Percentiles rank a stretch among this genome's conserved stretches.
phyloP scores from a whole-genome alignment of 1,284 basidiomycete genomes.

The Sanghuangporus sanghuang region DNA sequence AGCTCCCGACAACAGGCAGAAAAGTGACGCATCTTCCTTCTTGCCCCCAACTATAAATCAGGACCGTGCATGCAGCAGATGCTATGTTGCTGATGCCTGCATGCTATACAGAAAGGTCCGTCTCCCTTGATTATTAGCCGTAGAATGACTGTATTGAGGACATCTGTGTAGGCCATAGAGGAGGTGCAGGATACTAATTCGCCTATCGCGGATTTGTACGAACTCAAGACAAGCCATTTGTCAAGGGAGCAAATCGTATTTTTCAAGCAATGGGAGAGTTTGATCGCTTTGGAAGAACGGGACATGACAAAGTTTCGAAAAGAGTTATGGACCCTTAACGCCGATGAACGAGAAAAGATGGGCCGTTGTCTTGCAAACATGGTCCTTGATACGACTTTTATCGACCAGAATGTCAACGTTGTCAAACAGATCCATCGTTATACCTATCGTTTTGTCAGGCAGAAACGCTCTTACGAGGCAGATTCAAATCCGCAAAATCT shows the following conservation, averaged over 20 bases:
- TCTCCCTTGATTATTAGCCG: slow-evolving; percentile 13
- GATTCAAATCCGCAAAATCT: slow-evolving; percentile 31
- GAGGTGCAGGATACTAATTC: slow-evolving; percentile 53
- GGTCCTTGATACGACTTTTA: slow-evolving; percentile 48
- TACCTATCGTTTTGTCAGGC: slow-evolving; percentile 63
- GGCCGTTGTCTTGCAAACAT: slow-evolving; percentile 83
- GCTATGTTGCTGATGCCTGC: slow-evolving; percentile 83
- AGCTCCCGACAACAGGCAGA: slow-evolving; percentile 18
- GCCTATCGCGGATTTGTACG: slow-evolving; percentile 72
- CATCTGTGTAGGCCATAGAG: slow-evolving; percentile 58
- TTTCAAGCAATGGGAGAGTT: slow-evolving; percentile 87
- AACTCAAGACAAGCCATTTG: slow-evolving; percentile 78
- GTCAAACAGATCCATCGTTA: slow-evolving; percentile 44
- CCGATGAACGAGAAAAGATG: slow-evolving; percentile 68
- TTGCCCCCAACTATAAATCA: slow-evolving; percentile 88
- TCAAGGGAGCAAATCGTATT: slow-evolving; percentile 66
- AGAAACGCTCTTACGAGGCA: slow-evolving; percentile 20
- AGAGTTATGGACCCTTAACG: slow-evolving; percentile 92
- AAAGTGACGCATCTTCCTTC: slow-evolving; percentile 41
- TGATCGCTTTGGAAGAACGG: slow-evolving; percentile 86
- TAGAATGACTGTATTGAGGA: background rate
- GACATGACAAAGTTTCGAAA: slow-evolving; percentile 80
- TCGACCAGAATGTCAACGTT: slow-evolving; percentile 20
- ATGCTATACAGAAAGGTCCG: slow-evolving; percentile 89
- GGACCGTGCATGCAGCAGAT: slow-evolving; percentile 71